Evolutionary conservation across 106 monocot species (phyloP).

Genomic region (Alisma plantagoaquatica): DNA sequence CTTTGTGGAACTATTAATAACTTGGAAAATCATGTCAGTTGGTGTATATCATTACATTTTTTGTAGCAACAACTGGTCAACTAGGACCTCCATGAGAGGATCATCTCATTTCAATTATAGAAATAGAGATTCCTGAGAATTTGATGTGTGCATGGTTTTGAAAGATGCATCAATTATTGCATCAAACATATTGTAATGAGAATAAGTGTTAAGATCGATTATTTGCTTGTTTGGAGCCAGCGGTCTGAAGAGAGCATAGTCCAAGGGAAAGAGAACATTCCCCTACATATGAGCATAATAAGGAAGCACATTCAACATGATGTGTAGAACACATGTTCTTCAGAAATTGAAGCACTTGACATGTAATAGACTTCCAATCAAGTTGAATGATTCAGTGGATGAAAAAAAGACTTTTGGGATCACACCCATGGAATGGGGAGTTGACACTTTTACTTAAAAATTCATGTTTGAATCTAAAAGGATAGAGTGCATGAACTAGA

Average conservation of each 20-base stretch:
- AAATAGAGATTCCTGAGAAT: slow-evolving; percentile 49
- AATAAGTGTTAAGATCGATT: slow-evolving; percentile 67
- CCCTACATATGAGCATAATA: slow-evolving; percentile 52
- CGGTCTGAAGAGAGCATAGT: slow-evolving; percentile 61
- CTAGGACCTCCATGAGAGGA: slow-evolving; percentile 51
- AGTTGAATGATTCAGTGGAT: slow-evolving; percentile 65
- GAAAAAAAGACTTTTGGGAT: slow-evolving; percentile 66
- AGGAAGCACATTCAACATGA: slow-evolving; percentile 81
- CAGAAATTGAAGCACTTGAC: slow-evolving; percentile 58
- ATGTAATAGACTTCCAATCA: slow-evolving; percentile 56
- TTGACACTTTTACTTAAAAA: slow-evolving; percentile 61
- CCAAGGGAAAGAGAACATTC: slow-evolving; percentile 56
- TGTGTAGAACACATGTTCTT: slow-evolving; percentile 57
- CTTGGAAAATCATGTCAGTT: slow-evolving; percentile 53
- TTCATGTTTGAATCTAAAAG: slow-evolving; percentile 69
- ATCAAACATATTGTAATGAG: slow-evolving; percentile 79
- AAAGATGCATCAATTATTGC: slow-evolving; percentile 73
- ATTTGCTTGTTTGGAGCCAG: slow-evolving; percentile 48
- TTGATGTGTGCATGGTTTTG: slow-evolving; percentile 66
- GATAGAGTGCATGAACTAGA: slow-evolving; percentile 64
- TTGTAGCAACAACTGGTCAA: slow-evolving; percentile 45
- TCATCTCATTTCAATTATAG: slow-evolving; percentile 75
- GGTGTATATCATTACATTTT: slow-evolving; percentile 66
- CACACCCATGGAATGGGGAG: slow-evolving; percentile 58
- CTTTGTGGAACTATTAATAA: slow-evolving; percentile 50